Evolutionary conservation across 345 rosid genomes (phyloP).

Genomic region (Boechera retrofracta): DNA sequence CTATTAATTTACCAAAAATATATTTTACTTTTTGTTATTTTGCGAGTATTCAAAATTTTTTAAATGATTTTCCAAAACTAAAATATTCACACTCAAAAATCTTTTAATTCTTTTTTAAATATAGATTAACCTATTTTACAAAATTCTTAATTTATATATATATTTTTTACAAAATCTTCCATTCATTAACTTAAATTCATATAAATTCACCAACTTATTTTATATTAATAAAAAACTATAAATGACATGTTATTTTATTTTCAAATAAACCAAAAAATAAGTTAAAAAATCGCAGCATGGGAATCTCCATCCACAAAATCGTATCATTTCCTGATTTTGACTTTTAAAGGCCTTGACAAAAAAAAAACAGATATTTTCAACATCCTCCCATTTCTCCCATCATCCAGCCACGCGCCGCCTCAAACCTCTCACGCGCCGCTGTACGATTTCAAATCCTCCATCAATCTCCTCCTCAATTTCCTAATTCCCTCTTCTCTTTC

Average conservation of each 20-base stretch:
- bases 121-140: too few relatives aligned
- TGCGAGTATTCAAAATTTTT: too few relatives aligned
- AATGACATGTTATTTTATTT: background rate
- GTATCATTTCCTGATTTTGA: slow-evolving; percentile 29
- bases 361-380: slow-evolving; percentile 9
- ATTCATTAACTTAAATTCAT: too few relatives aligned
- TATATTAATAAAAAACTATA: too few relatives aligned
- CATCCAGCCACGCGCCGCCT: slow-evolving; percentile 44
- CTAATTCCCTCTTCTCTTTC: background rate
- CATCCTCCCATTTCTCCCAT: slow-evolving; percentile 10
- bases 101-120: too few relatives aligned
- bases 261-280: background rate
- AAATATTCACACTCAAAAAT: too few relatives aligned
- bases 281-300: slow-evolving; percentile 1
- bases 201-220: too few relatives aligned
- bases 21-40: too few relatives aligned
- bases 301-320: slow-evolving; percentile 17
- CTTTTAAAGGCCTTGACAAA: slow-evolving; percentile 26
- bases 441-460: background rate
- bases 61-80: too few relatives aligned
- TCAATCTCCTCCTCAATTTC: slow-evolving; percentile 7
- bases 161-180: too few relatives aligned
- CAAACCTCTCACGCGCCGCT: slow-evolving; percentile 33
- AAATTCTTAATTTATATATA: too few relatives aligned
- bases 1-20: too few relatives aligned